Evolutionary conservation across 495 filamentous ascomycete genomes (phyloP).

Genomic region (Alectoria sarmentosa): DNA sequence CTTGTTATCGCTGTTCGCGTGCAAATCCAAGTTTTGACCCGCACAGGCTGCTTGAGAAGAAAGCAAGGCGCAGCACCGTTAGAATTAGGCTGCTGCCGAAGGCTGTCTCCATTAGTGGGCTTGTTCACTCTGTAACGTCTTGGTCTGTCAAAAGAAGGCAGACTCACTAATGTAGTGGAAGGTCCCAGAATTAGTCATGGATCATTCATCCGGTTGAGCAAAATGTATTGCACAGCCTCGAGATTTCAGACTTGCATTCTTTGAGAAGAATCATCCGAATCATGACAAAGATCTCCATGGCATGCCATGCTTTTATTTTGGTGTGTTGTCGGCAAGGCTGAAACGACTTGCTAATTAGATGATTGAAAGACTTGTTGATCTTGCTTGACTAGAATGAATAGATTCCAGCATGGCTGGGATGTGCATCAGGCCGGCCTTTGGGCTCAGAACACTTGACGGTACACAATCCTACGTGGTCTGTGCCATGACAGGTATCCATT

Average conservation of each 20-base stretch:
- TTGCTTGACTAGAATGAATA: background rate
- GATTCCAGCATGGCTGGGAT: background rate
- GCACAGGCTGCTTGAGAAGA: background rate
- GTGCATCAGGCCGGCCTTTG: background rate
- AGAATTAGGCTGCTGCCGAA: background rate
- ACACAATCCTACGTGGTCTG: background rate
- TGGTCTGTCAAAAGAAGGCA: background rate
- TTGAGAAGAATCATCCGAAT: background rate
- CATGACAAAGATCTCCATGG: background rate
- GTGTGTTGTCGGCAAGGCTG: background rate
- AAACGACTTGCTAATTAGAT: background rate
- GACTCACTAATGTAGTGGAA: background rate
- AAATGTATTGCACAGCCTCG: background rate
- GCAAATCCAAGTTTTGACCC: background rate
- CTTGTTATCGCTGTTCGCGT: background rate
- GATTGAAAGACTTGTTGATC: background rate
- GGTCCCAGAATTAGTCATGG: background rate
- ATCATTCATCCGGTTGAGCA: background rate
- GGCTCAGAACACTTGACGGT: background rate
- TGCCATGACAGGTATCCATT: background rate
- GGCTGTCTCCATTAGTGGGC: background rate
- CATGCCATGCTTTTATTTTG: background rate
- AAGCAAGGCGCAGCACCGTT: background rate
- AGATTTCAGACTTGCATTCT: no score
- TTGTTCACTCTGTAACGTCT: background rate